Base-by-base conservation (phyloP, 192 early-diverging fungal genomes). In the Linnemannia exigua region DNA sequence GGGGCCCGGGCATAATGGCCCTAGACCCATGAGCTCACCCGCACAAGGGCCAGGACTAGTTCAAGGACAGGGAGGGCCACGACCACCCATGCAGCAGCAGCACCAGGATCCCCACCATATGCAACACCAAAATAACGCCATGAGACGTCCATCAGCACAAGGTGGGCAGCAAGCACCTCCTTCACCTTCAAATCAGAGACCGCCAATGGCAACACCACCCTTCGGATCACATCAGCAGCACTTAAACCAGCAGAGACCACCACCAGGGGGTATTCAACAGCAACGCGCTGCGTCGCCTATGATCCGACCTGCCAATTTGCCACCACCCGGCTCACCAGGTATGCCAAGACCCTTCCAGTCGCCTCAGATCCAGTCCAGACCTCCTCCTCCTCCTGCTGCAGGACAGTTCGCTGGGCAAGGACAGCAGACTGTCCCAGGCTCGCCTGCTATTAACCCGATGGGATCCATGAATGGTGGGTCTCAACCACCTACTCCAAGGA, bases 281-380 rank as follows among this genome's bases (percentile, higher is more conserved):
- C 84, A 86, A 44, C 78, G 74, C 47, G 74, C 70, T 31, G 63
- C 84, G 15, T 86, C 84, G 22, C 78, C 79, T 9, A 79, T 80
- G 84, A 79, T 86, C 63, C 84, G 84, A 35, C 84, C 82, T 5
- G 17, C 54, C 68, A 85, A 74, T 16, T 52, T 79, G 35, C 68
- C 76, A 14, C 74, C 66, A 61, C 77, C 84, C 14, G 84, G 84
- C 38, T 86, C 84, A 3, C 84, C 84, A 2, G 79, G 74, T 31
- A 79, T 79, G 74, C 61, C 73, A 4, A 78, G 84, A 69, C 84
- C 84, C 1, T 86, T 73, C 72, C 84, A 71, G 66, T 86, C 84
- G 1, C 84, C 84, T 1, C 84, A 79, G 70, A 80, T 86, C 75
- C 84, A 86, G 63, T 12, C 36, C 11, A 70, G 82, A 38, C 82